Evolutionary conservation across 2,329 filamentous ascomycete species (phyloP).

Genomic region (Fusarium aywerte): DNA sequence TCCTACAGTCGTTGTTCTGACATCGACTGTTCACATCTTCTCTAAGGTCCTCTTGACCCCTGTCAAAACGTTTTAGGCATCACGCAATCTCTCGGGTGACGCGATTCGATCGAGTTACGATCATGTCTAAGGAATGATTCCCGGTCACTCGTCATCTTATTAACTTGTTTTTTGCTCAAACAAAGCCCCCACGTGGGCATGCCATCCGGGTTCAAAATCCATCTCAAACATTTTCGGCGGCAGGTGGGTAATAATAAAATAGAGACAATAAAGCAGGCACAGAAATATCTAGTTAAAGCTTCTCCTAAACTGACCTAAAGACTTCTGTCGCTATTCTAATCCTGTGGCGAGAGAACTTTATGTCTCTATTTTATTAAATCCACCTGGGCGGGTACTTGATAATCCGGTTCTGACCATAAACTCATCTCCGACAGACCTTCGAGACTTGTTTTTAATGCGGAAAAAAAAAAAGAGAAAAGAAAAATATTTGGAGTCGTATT

Average conservation of each 20-base stretch:
- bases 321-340: too few relatives aligned
- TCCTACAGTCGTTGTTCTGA: too few relatives aligned
- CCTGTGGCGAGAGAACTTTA: too few relatives aligned
- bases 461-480: too few relatives aligned
- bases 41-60: background rate
- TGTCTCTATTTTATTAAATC: too few relatives aligned
- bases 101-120: background rate
- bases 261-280: too few relatives aligned
- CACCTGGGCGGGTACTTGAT: background rate
- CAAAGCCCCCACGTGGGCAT: background rate
- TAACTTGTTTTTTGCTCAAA: background rate
- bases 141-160: background rate
- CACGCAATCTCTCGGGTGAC: background rate
- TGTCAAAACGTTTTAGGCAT: background rate
- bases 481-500: background rate
- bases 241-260: too few relatives aligned
- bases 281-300: too few relatives aligned
- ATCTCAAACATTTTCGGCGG: background rate
- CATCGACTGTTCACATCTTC: too few relatives aligned
- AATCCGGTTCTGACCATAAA: background rate
- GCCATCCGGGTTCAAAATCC: background rate
- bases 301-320: too few relatives aligned
- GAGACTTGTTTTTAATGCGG: too few relatives aligned
- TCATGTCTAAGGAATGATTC: background rate
- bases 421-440: background rate